Percentiles rank a stretch among this genome's conserved stretches.
phyloP scores from a whole-genome alignment of 805 yeast species.

The Metschnikowia vanudenii region DNA sequence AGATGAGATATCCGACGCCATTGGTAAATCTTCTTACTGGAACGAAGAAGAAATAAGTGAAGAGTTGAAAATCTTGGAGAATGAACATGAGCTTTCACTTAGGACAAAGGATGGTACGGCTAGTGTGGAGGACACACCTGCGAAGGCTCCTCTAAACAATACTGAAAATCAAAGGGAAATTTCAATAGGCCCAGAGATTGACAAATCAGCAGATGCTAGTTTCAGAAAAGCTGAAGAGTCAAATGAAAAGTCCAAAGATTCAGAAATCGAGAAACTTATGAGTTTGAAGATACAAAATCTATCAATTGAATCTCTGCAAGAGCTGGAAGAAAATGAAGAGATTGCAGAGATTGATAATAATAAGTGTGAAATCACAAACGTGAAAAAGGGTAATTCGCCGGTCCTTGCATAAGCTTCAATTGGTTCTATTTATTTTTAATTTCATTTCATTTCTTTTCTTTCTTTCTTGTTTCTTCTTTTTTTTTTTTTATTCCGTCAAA shows the following conservation, averaged over 20 bases:
- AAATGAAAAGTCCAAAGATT: too few species aligned
- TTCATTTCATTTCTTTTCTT: too few species aligned
- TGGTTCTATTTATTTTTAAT: not conserved
- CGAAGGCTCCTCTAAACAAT: not conserved
- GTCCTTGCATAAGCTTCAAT: not conserved
- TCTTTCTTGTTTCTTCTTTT: too few species aligned
- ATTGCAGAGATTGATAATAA: not conserved
- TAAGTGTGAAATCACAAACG: not conserved
- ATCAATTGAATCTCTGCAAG: not conserved
- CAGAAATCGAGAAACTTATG: not conserved
- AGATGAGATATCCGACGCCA: conserved; percentile 28
- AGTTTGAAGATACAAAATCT: not conserved
- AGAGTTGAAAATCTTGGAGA: conserved; percentile 27
- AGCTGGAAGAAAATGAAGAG: too few species aligned
- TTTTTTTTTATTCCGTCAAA: too few species aligned
- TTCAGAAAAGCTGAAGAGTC: not conserved
- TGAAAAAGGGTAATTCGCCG: not conserved
- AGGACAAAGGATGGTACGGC: not conserved
- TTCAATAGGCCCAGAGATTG: too few species aligned
- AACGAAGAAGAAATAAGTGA: conserved; percentile 31
- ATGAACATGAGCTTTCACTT: conserved; percentile 16
- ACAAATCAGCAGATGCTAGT: not conserved
- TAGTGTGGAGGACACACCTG: not conserved
- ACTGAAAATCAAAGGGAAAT: not conserved
- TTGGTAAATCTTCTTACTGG: conserved; percentile 14